Conservation (phyloP, 805 yeast species). For the Cyberlindnera mycetangii region DNA sequence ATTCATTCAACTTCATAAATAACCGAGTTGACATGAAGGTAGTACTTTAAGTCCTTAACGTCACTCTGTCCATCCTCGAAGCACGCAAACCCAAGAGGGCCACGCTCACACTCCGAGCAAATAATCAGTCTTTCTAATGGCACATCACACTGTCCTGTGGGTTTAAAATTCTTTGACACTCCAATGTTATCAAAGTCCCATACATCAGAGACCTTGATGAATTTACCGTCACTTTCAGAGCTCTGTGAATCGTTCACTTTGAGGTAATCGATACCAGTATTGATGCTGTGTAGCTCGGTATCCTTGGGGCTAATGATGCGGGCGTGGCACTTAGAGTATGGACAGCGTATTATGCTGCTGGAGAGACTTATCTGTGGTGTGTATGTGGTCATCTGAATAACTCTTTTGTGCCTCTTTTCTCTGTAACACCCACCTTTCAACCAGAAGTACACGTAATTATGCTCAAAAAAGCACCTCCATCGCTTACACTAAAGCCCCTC, state of each 20-base stretch:
- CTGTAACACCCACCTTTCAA: too few species aligned
- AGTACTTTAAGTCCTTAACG: conserved; percentile 40
- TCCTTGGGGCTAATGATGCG: conserved; percentile 21
- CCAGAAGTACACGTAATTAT: too few species aligned
- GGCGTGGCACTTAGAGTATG: conserved; percentile 26
- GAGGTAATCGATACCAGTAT: conserved; percentile 9
- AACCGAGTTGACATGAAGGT: conserved; percentile 45
- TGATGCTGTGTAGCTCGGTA: not conserved
- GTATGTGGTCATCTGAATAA: not conserved
- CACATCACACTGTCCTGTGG: conserved; percentile 20
- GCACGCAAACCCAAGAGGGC: conserved; percentile 73
- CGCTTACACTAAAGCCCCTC: too few species aligned
- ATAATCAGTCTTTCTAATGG: conserved; percentile 51
- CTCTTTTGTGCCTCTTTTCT: too few species aligned
- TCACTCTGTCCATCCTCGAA: conserved; percentile 29
- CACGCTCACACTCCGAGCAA: conserved; percentile 77
- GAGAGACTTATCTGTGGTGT: conserved; percentile 1
- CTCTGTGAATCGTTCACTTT: conserved; percentile 4
- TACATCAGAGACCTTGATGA: conserved; percentile 50
- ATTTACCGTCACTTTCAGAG: conserved; percentile 22
- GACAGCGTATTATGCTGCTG: conserved; percentile 21
- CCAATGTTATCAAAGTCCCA: conserved; percentile 84
- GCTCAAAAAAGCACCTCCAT: too few species aligned
- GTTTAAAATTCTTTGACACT: conserved; percentile 44
- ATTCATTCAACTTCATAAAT: conserved; percentile 30